Conservation (phyloP, 2,329 filamentous ascomycete species). For the Bipolaris oryzae region DNA sequence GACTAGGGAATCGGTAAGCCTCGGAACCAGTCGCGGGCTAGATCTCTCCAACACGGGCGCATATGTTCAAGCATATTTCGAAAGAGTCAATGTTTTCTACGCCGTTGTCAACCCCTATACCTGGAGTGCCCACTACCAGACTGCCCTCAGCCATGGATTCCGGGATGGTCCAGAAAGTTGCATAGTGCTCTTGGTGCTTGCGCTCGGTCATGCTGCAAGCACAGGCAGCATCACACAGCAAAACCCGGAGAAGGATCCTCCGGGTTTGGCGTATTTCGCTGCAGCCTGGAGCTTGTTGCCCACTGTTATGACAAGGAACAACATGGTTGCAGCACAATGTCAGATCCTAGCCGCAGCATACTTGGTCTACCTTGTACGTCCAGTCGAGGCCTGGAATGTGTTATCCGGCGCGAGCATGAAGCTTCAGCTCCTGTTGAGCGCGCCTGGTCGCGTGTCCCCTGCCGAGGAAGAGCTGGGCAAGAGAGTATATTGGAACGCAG, state of each 20-base stretch:
- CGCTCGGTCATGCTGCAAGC: constrained; percentile 76
- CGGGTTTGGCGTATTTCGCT: constrained; percentile 79
- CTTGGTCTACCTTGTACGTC: constrained; percentile 80
- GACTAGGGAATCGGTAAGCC: constrained; percentile 73
- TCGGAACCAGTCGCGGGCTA: constrained; percentile 64
- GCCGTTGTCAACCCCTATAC: constrained; percentile 83
- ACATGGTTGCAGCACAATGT: constrained; percentile 77
- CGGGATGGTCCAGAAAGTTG: constrained; percentile 81
- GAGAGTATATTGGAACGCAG: constrained; percentile 82
- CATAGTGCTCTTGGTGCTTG: constrained; percentile 77
- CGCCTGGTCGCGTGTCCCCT: constrained; percentile 71
- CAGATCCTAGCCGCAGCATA: constrained; percentile 82
- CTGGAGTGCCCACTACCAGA: constrained; percentile 77
- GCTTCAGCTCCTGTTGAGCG: constrained; percentile 76
- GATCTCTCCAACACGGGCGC: constrained; percentile 75
- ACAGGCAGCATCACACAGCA: constrained; percentile 77
- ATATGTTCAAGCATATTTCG: constrained; percentile 81
- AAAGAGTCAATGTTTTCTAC: constrained; percentile 83
- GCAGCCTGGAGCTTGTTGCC: constrained; percentile 80
- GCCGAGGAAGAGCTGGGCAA: constrained; percentile 75
- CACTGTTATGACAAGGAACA: constrained; percentile 79
- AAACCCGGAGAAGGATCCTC: constrained; percentile 70
- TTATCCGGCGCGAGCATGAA: constrained; percentile 82
- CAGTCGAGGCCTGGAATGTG: constrained; percentile 81
- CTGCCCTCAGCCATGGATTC: constrained; percentile 75